phyloP scores from a whole-genome alignment of 2,329 filamentous ascomycete species.

The Onygena corvina region DNA sequence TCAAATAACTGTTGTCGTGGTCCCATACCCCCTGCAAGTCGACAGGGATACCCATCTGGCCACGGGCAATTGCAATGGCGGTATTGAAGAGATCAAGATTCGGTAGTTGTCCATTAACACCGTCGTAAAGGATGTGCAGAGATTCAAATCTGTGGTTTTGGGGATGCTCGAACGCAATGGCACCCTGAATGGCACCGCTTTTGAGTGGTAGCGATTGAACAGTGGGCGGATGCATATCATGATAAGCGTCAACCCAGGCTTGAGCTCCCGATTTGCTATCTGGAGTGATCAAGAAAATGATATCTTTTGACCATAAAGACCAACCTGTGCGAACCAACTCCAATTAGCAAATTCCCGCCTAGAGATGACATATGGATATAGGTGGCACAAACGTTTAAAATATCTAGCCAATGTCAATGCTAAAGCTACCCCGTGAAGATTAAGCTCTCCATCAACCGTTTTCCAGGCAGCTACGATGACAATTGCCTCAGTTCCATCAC shows the following conservation, averaged over 20 bases:
- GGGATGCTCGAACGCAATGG: conserved; percentile 85
- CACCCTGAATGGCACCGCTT: conserved; percentile 84
- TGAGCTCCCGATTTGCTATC: conserved; percentile 85
- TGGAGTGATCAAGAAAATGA: conserved; percentile 77
- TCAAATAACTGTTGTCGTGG: conserved; percentile 63
- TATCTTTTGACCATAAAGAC: conserved; percentile 98
- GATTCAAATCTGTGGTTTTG: conserved; percentile 74
- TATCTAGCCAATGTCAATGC: conserved; percentile 81
- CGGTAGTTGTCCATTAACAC: conserved; percentile 85
- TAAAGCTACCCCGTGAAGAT: conserved; percentile 76
- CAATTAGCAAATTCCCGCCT: background rate
- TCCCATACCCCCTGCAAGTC: conserved; percentile 76
- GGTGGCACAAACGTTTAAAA: conserved; percentile 59
- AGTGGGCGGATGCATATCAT: conserved; percentile 64
- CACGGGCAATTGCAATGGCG: conserved; percentile 70
- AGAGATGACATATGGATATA: background rate
- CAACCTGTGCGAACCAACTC: conserved; percentile 47
- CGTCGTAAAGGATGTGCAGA: conserved; percentile 86
- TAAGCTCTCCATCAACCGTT: conserved; percentile 65
- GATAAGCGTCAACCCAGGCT: conserved; percentile 96
- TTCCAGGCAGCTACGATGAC: conserved; percentile 83
- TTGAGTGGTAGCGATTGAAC: conserved; percentile 75
- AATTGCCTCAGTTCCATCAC: conserved; percentile 93
- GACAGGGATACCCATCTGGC: conserved; percentile 81
- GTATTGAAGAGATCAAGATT: conserved; percentile 96